Percentiles rank a stretch among this genome's conserved stretches.
These are phyloP conservation scores for Euphorbia tirucalli DNA, from an alignment of 345 rosid genomes.

Conservation along the genomic window DNA sequence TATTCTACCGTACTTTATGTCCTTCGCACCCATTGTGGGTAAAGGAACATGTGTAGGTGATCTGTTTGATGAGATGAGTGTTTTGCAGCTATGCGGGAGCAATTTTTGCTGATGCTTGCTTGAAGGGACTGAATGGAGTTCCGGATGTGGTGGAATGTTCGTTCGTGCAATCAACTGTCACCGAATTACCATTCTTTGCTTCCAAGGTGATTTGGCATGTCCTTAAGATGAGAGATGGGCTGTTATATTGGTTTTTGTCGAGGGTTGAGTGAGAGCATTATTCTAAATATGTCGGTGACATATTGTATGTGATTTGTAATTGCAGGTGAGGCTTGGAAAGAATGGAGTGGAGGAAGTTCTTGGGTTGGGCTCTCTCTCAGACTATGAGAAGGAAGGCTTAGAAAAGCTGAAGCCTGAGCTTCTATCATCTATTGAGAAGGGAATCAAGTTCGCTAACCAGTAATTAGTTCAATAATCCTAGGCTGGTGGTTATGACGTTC, in stretches of 20 bases:
- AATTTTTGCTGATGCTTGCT: conserved; percentile 80
- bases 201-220: conserved; percentile 51
- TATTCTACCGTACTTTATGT: not conserved
- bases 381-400: conserved; percentile 63
- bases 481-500: not conserved
- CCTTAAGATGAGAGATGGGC: not conserved
- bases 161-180: conserved; percentile 67
- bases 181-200: conserved; percentile 82
- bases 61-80: not conserved
- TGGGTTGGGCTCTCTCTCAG: conserved; percentile 74
- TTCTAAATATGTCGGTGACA: not conserved
- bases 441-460: conserved; percentile 61
- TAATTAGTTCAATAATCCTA: not conserved
- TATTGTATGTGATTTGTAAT: not conserved
- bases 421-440: conserved; percentile 66
- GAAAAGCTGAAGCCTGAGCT: conserved; percentile 72
- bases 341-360: conserved; percentile 74
- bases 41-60: not conserved
- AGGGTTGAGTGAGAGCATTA: not conserved
- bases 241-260: not conserved
- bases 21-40: not conserved
- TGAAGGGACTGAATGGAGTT: conserved; percentile 79
- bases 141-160: conserved; percentile 77
- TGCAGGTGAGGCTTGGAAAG: conserved; percentile 81
- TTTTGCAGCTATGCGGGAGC: conserved; percentile 80